Percentiles rank a stretch among this genome's conserved stretches.
Evolutionary conservation across 805 yeast species (phyloP).

Genomic region (Saturnispora silvae): DNA sequence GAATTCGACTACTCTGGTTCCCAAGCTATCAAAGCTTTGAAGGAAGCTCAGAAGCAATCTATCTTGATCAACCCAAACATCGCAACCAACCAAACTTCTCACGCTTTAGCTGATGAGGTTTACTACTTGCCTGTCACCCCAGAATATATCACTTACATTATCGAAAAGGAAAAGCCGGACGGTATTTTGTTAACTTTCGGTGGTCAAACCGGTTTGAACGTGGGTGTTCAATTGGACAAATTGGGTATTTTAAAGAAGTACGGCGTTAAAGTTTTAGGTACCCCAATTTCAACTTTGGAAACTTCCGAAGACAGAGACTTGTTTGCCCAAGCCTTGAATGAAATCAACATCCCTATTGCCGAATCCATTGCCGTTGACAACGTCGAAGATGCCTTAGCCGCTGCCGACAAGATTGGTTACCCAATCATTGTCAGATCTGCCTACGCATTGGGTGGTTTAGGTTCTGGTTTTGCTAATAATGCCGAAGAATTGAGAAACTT

Average conservation of each 20-base stretch:
- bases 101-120: slow-evolving; percentile 96
- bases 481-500: slow-evolving; percentile 71
- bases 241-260: slow-evolving; percentile 85
- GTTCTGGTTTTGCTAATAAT: slow-evolving; percentile 94
- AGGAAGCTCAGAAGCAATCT: slow-evolving; percentile 95
- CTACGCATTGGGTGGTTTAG: slow-evolving; percentile 93
- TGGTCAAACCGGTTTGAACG: slow-evolving; percentile 96
- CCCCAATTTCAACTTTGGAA: slow-evolving; percentile 89
- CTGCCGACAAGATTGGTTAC: slow-evolving; percentile 80
- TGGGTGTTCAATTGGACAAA: slow-evolving; percentile 81
- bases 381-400: slow-evolving; percentile 72
- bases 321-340: slow-evolving; percentile 89
- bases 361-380: slow-evolving; percentile 76
- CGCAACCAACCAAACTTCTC: slow-evolving; percentile 96
- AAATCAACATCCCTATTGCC: slow-evolving; percentile 93
- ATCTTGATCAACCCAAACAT: slow-evolving; percentile 94
- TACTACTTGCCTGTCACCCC: slow-evolving; percentile 97
- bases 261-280: slow-evolving; percentile 94
- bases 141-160: slow-evolving; percentile 92
- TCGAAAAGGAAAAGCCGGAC: slow-evolving; percentile 90
- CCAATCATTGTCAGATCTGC: slow-evolving; percentile 98
- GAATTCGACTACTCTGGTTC: slow-evolving; percentile 98
- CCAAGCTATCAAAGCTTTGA: slow-evolving; percentile 96
- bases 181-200: slow-evolving; percentile 96
- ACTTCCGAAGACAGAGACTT: slow-evolving; percentile 98